Base-by-base conservation (phyloP, 305 asterid species). In the Stenogyne calaminthoides region DNA sequence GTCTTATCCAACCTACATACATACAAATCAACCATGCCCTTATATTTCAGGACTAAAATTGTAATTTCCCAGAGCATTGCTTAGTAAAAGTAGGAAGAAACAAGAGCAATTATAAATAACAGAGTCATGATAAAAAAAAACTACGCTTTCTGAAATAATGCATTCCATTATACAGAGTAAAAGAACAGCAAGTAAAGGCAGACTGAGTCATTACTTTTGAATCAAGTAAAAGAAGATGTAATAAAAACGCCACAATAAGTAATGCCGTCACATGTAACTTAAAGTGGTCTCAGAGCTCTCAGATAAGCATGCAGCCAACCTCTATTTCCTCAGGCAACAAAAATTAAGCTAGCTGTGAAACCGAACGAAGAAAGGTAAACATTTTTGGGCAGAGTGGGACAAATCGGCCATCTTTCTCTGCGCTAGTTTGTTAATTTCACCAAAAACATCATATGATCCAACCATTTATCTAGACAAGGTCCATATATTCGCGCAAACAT, bases 1-100 rank as follows among this genome's bases (percentile, higher is more conserved):
- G 89, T 81, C 82, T 93, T 91, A 72, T 93, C 96, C 90, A 93
- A 84, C 92, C 96, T 91, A 77, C 78, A 61, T 58, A 62, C 64
- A 65, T 51, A 67, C 39, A 69, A 49, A 76, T 69, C 70, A 77
- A 68, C 42, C 47, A 40, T 32, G 51, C 63, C 14, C 68, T 59
- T 27, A 44, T 12, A 52, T 76, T 64, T 49, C 22, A 67, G 70
- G 47, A 56, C 1, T 12, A 29, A 22, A 40, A 62, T 59, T 55
- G 25, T 29, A 46, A 20, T 49, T 49, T 34, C 11, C 9, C n/a
- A 16, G 51, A 46, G 16, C 73, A 66, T 46, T 34, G 11, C 11
- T 56, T 25, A 8, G 42, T 9, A 12, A 56, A 59, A 59, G 0
- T 5, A 37, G 40, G 46, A 59, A 49, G 16, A 59, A 65, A 51